Percentiles rank a stretch among this genome's conserved stretches.
Evolutionary conservation across 1,284 basidiomycete genomes (phyloP).

Genomic region (Austroboletus rostrupii): DNA sequence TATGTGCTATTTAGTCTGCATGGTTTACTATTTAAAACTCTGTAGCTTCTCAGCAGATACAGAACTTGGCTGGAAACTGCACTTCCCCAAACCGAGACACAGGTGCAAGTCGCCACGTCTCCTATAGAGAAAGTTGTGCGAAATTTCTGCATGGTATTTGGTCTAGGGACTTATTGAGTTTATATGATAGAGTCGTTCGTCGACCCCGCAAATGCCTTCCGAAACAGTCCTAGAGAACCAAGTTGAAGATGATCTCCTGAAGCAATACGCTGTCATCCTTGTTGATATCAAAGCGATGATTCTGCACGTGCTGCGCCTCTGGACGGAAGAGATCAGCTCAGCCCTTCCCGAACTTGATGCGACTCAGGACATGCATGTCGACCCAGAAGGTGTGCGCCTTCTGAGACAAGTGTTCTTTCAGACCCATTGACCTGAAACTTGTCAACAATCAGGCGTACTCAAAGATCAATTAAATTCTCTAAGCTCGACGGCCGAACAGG

Average conservation of each 20-base stretch:
- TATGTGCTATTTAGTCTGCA: constrained; percentile 26
- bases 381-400: constrained; percentile 48
- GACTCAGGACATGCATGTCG: constrained; percentile 35
- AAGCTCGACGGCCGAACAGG: constrained; percentile 45
- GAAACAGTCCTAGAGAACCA: constrained; percentile 52
- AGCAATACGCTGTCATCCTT: constrained; percentile 60
- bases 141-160: neutral
- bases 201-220: constrained; percentile 46
- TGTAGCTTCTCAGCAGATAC: constrained; percentile 75
- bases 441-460: constrained; percentile 48
- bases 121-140: constrained; percentile 24
- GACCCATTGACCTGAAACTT: neutral
- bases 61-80: constrained; percentile 65
- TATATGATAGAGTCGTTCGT: constrained; percentile 37
- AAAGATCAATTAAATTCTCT: constrained; percentile 47
- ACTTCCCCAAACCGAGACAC: constrained; percentile 35
- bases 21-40: constrained; percentile 3
- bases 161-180: neutral
- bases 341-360: constrained; percentile 44
- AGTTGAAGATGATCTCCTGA: constrained; percentile 59
- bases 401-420: neutral
- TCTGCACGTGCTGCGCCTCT: constrained; percentile 48
- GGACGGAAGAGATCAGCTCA: constrained; percentile 61
- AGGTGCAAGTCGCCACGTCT: constrained; percentile 26
- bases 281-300: constrained; percentile 61